phyloP scores from a whole-genome alignment of 352 stramenopile genomes.

The Blastocystis sp. region DNA sequence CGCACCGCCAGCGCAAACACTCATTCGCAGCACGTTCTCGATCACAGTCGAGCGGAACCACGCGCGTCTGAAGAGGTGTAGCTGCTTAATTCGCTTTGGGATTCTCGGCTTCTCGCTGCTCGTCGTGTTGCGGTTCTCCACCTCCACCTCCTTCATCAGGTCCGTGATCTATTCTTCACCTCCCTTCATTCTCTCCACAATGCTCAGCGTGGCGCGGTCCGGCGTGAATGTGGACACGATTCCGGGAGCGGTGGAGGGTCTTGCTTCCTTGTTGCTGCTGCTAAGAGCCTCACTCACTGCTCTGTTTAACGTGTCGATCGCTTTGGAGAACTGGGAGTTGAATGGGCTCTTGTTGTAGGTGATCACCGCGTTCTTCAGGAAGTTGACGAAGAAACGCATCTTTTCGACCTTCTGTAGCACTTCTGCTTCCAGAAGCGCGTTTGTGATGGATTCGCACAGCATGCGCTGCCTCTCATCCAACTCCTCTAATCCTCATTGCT shows the following conservation, averaged over 20 bases:
- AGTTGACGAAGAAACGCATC: background rate
- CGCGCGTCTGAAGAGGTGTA: background rate
- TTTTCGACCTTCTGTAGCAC: background rate
- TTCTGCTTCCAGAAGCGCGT: background rate
- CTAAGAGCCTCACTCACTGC: background rate
- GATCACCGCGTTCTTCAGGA: conserved; percentile 3
- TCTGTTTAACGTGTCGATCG: background rate
- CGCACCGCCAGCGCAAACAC: background rate
- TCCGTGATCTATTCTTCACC: conserved; percentile 25
- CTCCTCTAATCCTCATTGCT: background rate
- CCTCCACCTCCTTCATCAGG: conserved; percentile 36
- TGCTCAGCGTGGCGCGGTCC: background rate
- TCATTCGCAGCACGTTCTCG: conserved; percentile 28
- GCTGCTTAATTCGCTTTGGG: conserved; percentile 49
- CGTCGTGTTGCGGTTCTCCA: conserved; percentile 36
- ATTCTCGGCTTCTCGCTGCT: conserved; percentile 47
- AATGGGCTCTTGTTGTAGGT: conserved; percentile 25
- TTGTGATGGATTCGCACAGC: background rate
- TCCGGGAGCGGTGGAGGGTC: background rate
- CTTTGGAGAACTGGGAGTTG: conserved; percentile 26
- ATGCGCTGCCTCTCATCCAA: background rate
- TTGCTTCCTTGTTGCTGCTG: background rate
- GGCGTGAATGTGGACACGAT: background rate
- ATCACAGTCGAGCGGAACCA: conserved; percentile 31
- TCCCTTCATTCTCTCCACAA: background rate